phyloP scores from a whole-genome alignment of 257 asterid genomes.

The Plantago major region DNA sequence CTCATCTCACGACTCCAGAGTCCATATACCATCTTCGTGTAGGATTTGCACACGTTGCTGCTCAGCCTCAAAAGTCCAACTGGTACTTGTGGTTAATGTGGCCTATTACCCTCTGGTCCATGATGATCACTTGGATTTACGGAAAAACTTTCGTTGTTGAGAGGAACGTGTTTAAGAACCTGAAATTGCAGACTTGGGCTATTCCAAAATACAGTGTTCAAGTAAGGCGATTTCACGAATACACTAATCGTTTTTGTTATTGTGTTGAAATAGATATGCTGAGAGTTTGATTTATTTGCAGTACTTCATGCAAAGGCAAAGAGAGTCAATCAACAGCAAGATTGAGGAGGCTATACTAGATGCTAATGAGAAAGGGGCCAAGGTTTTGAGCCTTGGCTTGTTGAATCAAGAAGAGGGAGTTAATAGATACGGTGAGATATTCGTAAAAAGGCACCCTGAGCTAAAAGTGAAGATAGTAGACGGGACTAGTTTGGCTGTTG shows the following conservation, averaged over 20 bases:
- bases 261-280: background rate
- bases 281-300: background rate
- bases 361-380: constrained; percentile 29
- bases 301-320: constrained; percentile 27
- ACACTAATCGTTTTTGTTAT: background rate
- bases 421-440: constrained; percentile 23
- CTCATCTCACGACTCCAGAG: constrained; percentile 47
- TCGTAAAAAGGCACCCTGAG: constrained; percentile 19
- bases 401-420: constrained; percentile 31
- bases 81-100: constrained; percentile 50
- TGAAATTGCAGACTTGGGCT: constrained; percentile 51
- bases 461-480: constrained; percentile 24
- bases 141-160: constrained; percentile 37
- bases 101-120: constrained; percentile 46
- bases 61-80: constrained; percentile 33
- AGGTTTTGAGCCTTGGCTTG: constrained; percentile 31
- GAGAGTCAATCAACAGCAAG: constrained; percentile 22
- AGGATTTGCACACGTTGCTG: constrained; percentile 47
- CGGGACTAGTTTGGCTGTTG: constrained; percentile 31
- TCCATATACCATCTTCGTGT: constrained; percentile 49
- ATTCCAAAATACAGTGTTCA: constrained; percentile 37
- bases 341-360: constrained; percentile 29
- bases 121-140: constrained; percentile 29
- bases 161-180: constrained; percentile 38
- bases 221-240: constrained; percentile 12